Percentiles rank a stretch among this genome's conserved stretches.
Evolutionary conservation across 192 early-diverging fungal species (phyloP).

Genomic region (Coemansia sp.): DNA sequence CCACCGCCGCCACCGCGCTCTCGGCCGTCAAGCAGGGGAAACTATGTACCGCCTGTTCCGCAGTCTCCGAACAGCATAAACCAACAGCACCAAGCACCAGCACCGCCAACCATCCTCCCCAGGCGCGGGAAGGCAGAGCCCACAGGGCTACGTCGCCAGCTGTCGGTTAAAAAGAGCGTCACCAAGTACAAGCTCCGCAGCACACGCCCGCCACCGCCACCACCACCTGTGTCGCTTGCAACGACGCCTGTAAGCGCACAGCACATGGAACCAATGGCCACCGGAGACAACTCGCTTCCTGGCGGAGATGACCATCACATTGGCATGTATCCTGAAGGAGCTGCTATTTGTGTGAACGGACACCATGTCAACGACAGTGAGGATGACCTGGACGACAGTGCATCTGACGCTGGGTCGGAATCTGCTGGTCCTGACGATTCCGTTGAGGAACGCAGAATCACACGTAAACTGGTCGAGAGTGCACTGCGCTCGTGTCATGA

Average conservation of each 20-base stretch:
- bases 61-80: too few species aligned
- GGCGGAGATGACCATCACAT: background rate
- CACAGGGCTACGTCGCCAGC: constrained; percentile 44
- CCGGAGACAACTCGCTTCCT: background rate
- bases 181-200: constrained; percentile 41
- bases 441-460: constrained; percentile 33
- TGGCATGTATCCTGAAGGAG: background rate
- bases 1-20: constrained; percentile 21
- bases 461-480: constrained; percentile 38
- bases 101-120: constrained; percentile 9
- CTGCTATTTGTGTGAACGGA: background rate
- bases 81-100: constrained; percentile 7
- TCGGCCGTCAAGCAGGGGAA: constrained; percentile 8
- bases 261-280: background rate
- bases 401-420: background rate
- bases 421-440: constrained; percentile 1
- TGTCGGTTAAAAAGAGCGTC: constrained; percentile 52
- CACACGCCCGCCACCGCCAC: constrained; percentile 20
- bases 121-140: constrained; percentile 18
- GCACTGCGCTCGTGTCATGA: constrained; percentile 46
- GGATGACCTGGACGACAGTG: constrained; percentile 5
- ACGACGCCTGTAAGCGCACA: background rate
- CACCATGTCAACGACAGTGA: background rate
- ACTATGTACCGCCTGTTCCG: background rate
- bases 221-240: constrained; percentile 15